Base-by-base conservation (phyloP, 2,329 filamentous ascomycete genomes). In the Mariannaea sp. region DNA sequence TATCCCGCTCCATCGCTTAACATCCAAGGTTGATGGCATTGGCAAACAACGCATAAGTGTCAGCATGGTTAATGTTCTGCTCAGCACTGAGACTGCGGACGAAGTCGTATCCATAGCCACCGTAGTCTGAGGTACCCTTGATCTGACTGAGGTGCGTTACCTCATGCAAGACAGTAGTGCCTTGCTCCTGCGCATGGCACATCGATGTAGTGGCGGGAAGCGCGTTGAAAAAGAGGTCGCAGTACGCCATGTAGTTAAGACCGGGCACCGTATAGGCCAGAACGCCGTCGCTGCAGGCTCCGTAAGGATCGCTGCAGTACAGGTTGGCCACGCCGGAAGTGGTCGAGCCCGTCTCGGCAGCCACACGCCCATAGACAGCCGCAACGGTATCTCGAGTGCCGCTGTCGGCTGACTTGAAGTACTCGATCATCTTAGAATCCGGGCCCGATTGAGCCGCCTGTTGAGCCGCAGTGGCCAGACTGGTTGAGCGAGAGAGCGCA, bases 171-270 rank as follows among this genome's bases (percentile, higher is more conserved):
- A 78, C 78, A 12, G 85, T 88, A 9, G 80, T 85, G 3, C 81
- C 82, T 71, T 86, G 82, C 65, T 88, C 86, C 71, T 88, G 85
- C 2, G 64, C 78, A 66, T 88, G 83, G 73, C 86, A 89, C 1
- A 67, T 70, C 7, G 60, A 61, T 7, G 78, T 72, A 24, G 82
- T 53, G 2, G 76, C 74, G 0, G 81, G 74, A 7, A 88, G 75
- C 10, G 68, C 72, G 38, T 65, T 78, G 74, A 85, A 88, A 71
- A 80, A 85, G 16, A 83, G 69, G 12, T 77, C 74, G 71, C 85
- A 88, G 73, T 86, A 86, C 50, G 80, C 81, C 69, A 87, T 81
- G 65, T 78, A 73, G 68, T 79, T 80, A 22, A 62, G 64, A 2
- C 74, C 71, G 1, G 82, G 81, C 4, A 85, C 70, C 0, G 84